Evolutionary conservation across 2,329 filamentous ascomycete species (phyloP), one percentile per base, ranked within the genome.

Genomic region (Fusarium brachygibbosum): DNA sequence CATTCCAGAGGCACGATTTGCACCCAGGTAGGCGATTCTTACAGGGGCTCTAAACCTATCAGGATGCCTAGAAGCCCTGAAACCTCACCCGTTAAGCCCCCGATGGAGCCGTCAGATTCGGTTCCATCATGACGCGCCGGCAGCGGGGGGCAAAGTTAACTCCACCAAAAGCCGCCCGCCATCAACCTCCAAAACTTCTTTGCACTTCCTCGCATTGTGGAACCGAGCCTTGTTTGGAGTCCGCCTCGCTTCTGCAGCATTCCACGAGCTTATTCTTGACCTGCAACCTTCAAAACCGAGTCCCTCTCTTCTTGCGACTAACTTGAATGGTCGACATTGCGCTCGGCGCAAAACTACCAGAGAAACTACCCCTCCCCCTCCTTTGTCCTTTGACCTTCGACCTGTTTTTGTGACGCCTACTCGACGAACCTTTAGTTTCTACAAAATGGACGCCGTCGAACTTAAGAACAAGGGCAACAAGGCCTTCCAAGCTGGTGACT

Each of bases 401-500:
- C 38, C 41, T 53, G 51, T 57, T 61, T 48, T 58, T 45, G 40
- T 57, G 58, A 35, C 57, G 31, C 11, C 55, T 14, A 45, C 40
- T 61, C 29, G 38, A 49, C 46, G 57, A 55, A 48, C 51, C 74
- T 46, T 66, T 65, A 63, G 68, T n/a, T 70, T 85, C 85, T 82
- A 75, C 82, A 63, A 73, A 92, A 79, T 92, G 79, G 48, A 51
- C 25, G 95, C 95, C 53, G 87, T 90, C 72, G 91, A 91, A 77
- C 85, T 97, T 74, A 99, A 99, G 84, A 91, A 97, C 80, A 88
- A 97, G 81, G 96, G 96, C 79, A 99, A 99, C 82, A 92, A 94
- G 77, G 94, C 94, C 54, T 98, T 98, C 82, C 89, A 90, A 58
- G 85, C 89, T 32, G 93, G 97, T 76, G 92, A 98, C 83, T 99